These are phyloP conservation scores for Ophiocordyceps camponoti-rufipedis DNA, from an alignment of 2,329 filamentous ascomycete genomes.

Conservation along the genomic window DNA sequence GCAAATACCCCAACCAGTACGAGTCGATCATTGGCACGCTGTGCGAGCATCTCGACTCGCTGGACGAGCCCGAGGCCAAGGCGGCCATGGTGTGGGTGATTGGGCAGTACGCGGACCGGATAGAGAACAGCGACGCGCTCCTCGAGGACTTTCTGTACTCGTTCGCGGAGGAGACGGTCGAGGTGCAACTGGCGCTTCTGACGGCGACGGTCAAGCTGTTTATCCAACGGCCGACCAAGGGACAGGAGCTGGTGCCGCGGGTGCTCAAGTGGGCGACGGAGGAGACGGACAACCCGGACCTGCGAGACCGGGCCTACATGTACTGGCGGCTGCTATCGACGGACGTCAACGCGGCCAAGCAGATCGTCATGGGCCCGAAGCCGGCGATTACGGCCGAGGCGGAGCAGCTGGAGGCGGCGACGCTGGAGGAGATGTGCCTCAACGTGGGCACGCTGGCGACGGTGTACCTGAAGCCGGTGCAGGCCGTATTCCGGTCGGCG, in stretches of 20 bases:
- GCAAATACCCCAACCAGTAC: slow-evolving; percentile 97
- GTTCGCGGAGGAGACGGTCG: slow-evolving; percentile 85
- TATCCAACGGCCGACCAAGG: slow-evolving; percentile 89
- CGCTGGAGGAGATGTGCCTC: slow-evolving; percentile 91
- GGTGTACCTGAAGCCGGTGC: slow-evolving; percentile 93
- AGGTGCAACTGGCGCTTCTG: slow-evolving; percentile 84
- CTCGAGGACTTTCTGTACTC: slow-evolving; percentile 90
- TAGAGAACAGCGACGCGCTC: slow-evolving; percentile 87
- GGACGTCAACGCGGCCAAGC: slow-evolving; percentile 70
- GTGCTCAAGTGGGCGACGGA: slow-evolving; percentile 98
- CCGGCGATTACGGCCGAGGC: slow-evolving; percentile 91
- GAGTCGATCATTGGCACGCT: slow-evolving; percentile 93
- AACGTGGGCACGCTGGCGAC: slow-evolving; percentile 92
- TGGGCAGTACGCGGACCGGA: slow-evolving; percentile 90
- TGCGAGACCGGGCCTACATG: slow-evolving; percentile 94
- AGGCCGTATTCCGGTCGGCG: slow-evolving; percentile 87
- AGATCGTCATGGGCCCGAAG: slow-evolving; percentile 93
- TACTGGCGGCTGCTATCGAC: slow-evolving; percentile 95
- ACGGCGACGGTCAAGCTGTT: slow-evolving; percentile 97
- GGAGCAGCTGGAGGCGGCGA: slow-evolving; percentile 78
- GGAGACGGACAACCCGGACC: slow-evolving; percentile 96
- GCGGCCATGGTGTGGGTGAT: slow-evolving; percentile 99
- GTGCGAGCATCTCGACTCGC: slow-evolving; percentile 87
- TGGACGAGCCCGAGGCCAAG: slow-evolving; percentile 95
- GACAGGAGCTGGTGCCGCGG: slow-evolving; percentile 79